These are phyloP conservation scores for Salvia rosmarinus DNA, from an alignment of 257 asterid genomes.

Conservation along the genomic window DNA sequence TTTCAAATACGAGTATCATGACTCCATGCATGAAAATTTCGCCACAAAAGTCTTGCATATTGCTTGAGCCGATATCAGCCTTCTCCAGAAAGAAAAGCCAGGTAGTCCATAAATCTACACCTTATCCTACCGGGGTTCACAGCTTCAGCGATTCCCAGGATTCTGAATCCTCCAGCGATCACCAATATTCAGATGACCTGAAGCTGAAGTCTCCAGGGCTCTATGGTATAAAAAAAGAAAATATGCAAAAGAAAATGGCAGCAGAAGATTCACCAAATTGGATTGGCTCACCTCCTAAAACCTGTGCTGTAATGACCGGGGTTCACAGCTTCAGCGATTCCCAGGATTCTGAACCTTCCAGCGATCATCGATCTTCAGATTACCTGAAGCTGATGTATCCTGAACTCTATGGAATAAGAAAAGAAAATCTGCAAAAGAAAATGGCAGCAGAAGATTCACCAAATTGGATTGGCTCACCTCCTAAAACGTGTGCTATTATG, in stretches of 20 bases:
- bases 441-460: slow-evolving; percentile 65
- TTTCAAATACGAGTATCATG: slow-evolving; percentile 50
- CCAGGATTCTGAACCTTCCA: slow-evolving; percentile 64
- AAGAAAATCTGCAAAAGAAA: slow-evolving; percentile 44
- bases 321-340: slow-evolving; percentile 43
- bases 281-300: slow-evolving; percentile 87
- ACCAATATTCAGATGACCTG: slow-evolving; percentile 48
- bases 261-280: slow-evolving; percentile 71
- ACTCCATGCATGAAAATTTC: slow-evolving; percentile 83
- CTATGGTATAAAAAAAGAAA: slow-evolving; percentile 54
- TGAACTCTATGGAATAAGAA: slow-evolving; percentile 64
- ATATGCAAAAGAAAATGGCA: slow-evolving; percentile 42
- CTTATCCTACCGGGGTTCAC: slow-evolving; percentile 51
- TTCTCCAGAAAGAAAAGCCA: slow-evolving; percentile 45
- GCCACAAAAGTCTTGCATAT: slow-evolving; percentile 82
- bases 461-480: slow-evolving; percentile 77
- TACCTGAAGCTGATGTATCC: slow-evolving; percentile 58
- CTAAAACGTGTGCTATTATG: slow-evolving; percentile 82
- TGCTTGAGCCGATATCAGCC: slow-evolving; percentile 79
- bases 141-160: slow-evolving; percentile 48
- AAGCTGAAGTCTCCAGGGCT: slow-evolving; percentile 64
- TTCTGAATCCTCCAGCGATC: slow-evolving; percentile 60
- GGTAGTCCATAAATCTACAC: slow-evolving; percentile 54
- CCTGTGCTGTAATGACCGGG: slow-evolving; percentile 66
- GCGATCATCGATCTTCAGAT: slow-evolving; percentile 45